Conservation (phyloP, 371 early-diverging fungal genomes). For the Saksenaea oblongispora region DNA sequence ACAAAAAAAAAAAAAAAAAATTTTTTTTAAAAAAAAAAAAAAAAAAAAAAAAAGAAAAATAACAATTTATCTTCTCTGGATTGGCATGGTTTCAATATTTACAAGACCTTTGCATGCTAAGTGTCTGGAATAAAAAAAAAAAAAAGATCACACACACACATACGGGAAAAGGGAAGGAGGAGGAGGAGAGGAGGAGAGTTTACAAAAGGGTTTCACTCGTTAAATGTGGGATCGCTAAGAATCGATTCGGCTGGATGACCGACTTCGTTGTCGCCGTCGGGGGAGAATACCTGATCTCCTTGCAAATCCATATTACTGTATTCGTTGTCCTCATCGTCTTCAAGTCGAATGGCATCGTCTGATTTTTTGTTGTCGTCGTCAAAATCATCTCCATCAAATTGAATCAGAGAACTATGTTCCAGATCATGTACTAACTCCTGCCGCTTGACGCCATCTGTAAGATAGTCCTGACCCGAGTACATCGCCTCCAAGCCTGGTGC, state of each 20-base stretch:
- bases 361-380: not conserved
- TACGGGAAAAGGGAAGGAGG: slow-evolving; percentile 2
- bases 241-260: slow-evolving; percentile 51
- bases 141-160: too few species aligned
- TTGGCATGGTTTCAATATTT: slow-evolving; percentile 2
- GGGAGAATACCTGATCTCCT: slow-evolving; percentile 47
- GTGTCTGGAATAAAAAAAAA: not conserved
- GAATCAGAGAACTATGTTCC: slow-evolving; percentile 40
- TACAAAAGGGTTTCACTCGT: not conserved
- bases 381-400: slow-evolving; percentile 43
- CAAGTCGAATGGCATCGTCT: slow-evolving; percentile 23
- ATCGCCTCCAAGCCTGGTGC: slow-evolving; percentile 42
- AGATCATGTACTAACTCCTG: slow-evolving; percentile 8
- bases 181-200: not conserved
- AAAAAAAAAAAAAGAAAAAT: not conserved
- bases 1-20: too few species aligned
- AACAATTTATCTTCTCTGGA: not conserved
- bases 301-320: slow-evolving; percentile 14
- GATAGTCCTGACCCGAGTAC: slow-evolving; percentile 9
- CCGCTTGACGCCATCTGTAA: slow-evolving; percentile 9
- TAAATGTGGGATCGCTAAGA: slow-evolving; percentile 14
- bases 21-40: not conserved
- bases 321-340: slow-evolving; percentile 16
- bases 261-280: slow-evolving; percentile 66
- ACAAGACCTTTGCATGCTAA: not conserved